Evolutionary conservation across 2,329 filamentous ascomycete genomes (phyloP), one percentile per base, ranked within the genome.

Genomic region (Beauveria rudraprayagi): DNA sequence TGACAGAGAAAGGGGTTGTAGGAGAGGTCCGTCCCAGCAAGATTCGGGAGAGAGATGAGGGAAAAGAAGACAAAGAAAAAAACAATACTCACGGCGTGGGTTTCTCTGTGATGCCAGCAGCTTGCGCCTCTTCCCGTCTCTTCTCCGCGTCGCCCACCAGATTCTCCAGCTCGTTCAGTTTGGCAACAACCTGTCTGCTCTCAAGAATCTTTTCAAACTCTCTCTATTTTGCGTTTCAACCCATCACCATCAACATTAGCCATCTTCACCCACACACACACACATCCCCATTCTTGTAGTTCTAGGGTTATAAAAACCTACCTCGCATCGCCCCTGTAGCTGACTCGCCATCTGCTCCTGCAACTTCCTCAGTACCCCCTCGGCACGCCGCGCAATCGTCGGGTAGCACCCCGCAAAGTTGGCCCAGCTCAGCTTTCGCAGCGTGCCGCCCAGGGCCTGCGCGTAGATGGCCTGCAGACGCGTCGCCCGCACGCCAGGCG

Each of bases 341-440:
- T 82, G 76, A 16, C 78, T 78, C 11, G 84, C 79, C 80, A 87
- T 83, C 68, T 83, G 80, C 58, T 72, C 70, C 74, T 86, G 84
- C 46, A 86, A 79, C 65, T 79, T 77, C 64, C 74, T 75, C 66
- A 87, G 74, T 43, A 80, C 77, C 8, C 71, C 73, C 26, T 81
- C 80, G 22, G 82, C 78, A 63, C 76, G 73, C 44, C 72, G 69
- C 19, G 82, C 78, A n/a, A 86, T 76, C 22, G 80, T 84, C 48
- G 85, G 84, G 70, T 85, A 88, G 72, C 85, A 88, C 2, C 79
- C 75, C 2, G 80, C 79, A 66, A 87, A 81, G 69, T 83, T 83
- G 54, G 80, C 76, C 74, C 79, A 83, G 64, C 74, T 78, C 60
- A 87, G 76, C 68, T 82, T 80, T 65, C 71, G 74, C 37, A 87